Percentiles rank a stretch among this genome's conserved stretches.
Conservation (phyloP, 192 early-diverging fungal genomes). For the Umbelopsis vinacea region DNA sequence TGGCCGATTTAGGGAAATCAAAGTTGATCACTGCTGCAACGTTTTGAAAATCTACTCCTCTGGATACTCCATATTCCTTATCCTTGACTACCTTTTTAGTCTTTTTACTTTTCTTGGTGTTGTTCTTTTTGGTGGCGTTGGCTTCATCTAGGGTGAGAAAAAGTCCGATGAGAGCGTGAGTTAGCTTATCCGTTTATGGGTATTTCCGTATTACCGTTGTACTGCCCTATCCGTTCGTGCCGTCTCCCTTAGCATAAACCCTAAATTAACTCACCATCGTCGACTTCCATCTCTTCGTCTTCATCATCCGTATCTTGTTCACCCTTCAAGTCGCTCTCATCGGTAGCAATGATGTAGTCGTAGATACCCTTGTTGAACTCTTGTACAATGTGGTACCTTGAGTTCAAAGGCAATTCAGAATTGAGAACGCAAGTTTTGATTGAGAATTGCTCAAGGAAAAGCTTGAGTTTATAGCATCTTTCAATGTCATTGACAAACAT, state of each 20-base stretch:
- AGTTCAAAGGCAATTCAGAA: slow-evolving; percentile 93
- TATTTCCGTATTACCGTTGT: no score
- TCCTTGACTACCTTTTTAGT: slow-evolving; percentile 60
- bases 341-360: slow-evolving; percentile 95
- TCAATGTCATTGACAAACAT: slow-evolving; percentile 98
- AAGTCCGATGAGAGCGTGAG: no score
- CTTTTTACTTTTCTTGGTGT: slow-evolving; percentile 50
- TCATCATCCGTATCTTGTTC: slow-evolving; percentile 68
- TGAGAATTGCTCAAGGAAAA: slow-evolving; percentile 97
- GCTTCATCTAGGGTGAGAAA: slow-evolving; percentile 25
- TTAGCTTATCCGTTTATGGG: no score
- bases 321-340: slow-evolving; percentile 76
- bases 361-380: slow-evolving; percentile 97
- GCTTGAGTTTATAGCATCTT: slow-evolving; percentile 85
- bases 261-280: slow-evolving; percentile 11
- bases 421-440: slow-evolving; percentile 91
- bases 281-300: slow-evolving; percentile 50
- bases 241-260: no score
- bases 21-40: slow-evolving; percentile 96
- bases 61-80: slow-evolving; percentile 92
- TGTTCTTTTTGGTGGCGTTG: slow-evolving; percentile 31
- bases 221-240: no score
- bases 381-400: slow-evolving; percentile 92
- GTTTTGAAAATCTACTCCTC: slow-evolving; percentile 95
- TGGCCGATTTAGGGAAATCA: slow-evolving; percentile 87